A percentile compares a stretch with the other conserved stretches of the same genome.
Evolutionary conservation across 164 flowering plant species (phyloP).

Genomic region (Warburgia ugandensis): DNA sequence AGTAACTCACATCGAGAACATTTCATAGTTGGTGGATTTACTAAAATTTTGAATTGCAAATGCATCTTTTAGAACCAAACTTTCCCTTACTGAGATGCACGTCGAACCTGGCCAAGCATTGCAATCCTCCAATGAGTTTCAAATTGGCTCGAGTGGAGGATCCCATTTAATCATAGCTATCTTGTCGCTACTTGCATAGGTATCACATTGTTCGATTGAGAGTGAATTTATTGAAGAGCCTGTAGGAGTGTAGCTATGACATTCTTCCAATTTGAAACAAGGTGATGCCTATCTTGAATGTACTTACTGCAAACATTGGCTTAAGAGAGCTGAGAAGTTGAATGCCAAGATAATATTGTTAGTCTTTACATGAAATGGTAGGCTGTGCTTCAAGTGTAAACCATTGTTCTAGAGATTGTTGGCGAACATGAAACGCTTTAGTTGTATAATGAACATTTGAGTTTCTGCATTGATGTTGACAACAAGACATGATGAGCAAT

Average conservation of each 20-base stretch:
- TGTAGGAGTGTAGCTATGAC: not conserved
- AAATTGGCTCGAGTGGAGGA: not conserved
- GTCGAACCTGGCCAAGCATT: not conserved
- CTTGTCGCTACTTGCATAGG: not conserved
- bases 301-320: not conserved
- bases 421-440: not conserved
- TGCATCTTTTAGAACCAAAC: not conserved
- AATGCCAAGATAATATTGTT: not conserved
- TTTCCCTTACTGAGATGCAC: not conserved
- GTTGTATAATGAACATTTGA: constrained; percentile 3
- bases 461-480: not conserved
- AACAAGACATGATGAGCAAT: no score
- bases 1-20: no score
- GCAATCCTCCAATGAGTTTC: not conserved
- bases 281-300: not conserved
- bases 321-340: not conserved
- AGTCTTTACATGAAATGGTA: constrained; percentile 1
- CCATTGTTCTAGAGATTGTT: not conserved
- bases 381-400: not conserved
- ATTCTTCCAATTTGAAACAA: not conserved
- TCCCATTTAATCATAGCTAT: constrained; percentile 6
- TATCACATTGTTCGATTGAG: not conserved
- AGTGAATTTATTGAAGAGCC: not conserved
- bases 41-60: not conserved
- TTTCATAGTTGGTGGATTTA: not conserved